Evolutionary conservation across 2,329 filamentous ascomycete genomes (phyloP), one percentile per base, ranked within the genome.

Genomic region (Plenodomus lindquistii): DNA sequence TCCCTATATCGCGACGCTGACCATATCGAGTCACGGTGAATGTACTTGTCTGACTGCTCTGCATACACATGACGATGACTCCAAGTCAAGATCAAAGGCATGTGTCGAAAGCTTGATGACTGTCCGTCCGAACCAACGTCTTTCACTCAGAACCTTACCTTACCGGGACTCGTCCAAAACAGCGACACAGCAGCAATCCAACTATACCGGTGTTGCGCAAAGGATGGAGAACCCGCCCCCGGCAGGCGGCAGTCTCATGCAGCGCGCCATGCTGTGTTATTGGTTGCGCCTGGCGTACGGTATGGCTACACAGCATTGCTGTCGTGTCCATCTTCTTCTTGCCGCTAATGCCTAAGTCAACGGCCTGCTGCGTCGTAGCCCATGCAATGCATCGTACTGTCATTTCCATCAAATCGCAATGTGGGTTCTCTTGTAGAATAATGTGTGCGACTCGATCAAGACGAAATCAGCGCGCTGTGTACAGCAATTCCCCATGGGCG

Each of bases 261-360:
- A 45, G 41, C 24, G 42, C 48, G 44, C 48, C 54, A 55, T 57
- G 54, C 43, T 44, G 52, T 63, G 48, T 37, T 40, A 57, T 59
- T 53, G 48, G 51, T 46, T 48, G 41, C 45, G 41, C 51, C 48
- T 46, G 42, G 50, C 42, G 42, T 38, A 40, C 48, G 46, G 55
- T 44, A 52, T 45, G 40, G 50, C 41, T 31, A 54, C 60, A 57
- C 55, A 35, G 52, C 56, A 55, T 31, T 8, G 15, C 27, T 31
- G 27, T 31, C 27, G 27, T 31, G 27, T 31, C 6, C 4, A 31
- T 15, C 27, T 13, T 8, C 6, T n/a, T 15, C 27, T 31, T 7
- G 15, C 27, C 6, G 4, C 6, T 4, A 4, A 15, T 13, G 27
- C 27, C 27, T 4, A 31, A 31, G 6, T 31, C 11, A 15, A 31